Base-by-base conservation (phyloP, 129 eudicot genomes). In the Artemisia argyi region DNA sequence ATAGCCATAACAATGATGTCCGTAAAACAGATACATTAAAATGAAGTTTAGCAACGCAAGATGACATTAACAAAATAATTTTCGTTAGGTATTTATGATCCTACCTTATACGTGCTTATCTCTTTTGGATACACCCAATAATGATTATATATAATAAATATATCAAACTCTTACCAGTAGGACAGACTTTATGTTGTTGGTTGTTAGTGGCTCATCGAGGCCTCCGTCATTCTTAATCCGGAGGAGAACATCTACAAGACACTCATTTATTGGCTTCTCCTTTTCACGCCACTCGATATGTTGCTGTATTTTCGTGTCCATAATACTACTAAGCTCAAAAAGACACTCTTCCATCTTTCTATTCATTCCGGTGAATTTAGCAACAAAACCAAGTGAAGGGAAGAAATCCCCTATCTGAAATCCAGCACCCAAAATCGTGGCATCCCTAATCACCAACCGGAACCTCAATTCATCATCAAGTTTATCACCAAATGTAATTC, bases 391-490 rank as follows among this genome's bases (percentile, higher is more conserved):
- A 56, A 75, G 79, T 0, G 73, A 55, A 12, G 79, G 79, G 47
- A 75, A 75, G 73, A 75, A 75, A 75, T 75, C 79, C 1, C 73
- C 79, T 2, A 75, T 63, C 50, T 75, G 73, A 65, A 75, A 75
- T 57, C 79, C 73, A 1, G 67, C 79, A 3, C 51, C 67, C 67
- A 75, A 75, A 9, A 9, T 28, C 1, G 73, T 47, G n/a, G 39
- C 79, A 22, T 46, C 73, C 67, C 60, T 57, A 7, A 75, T 75
- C 7, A 42, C 72, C 66, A 26, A 3, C 35, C 73, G 72, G 3
- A 75, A 75, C 60, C 73, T 42, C 39, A 66, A 4, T 18, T 66
- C 73, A 56, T 75, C 79, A 44, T 66, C 73, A 28, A 56, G 47
- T 61, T 66, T 66, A 56, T 66, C 60, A 6, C 79, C 79, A 66